Evolutionary conservation across 2,329 filamentous ascomycete species (phyloP).

Genomic region (Talaromyces atroroseus): DNA sequence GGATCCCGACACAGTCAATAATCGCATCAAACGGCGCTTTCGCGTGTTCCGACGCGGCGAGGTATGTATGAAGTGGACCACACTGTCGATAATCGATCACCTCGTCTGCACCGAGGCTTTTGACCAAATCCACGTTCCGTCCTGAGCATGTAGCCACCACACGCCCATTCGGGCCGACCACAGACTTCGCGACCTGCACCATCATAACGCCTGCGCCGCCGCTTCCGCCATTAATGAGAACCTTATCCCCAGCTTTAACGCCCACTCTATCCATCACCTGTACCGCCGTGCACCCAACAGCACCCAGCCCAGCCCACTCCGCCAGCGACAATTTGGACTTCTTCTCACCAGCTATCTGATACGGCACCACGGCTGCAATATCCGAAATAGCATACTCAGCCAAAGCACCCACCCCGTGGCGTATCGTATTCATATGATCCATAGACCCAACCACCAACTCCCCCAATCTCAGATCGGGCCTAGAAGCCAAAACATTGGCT

Average conservation of each 20-base stretch:
- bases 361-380: background rate
- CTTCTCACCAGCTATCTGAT: background rate
- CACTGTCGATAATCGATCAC: constrained; percentile 58
- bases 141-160: constrained; percentile 6
- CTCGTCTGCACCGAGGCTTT: constrained; percentile 61
- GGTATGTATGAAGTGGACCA: background rate
- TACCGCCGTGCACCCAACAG: background rate
- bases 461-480: background rate
- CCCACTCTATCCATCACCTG: background rate
- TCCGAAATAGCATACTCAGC: background rate
- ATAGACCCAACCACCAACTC: background rate
- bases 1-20: constrained; percentile 6
- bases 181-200: background rate
- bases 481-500: background rate
- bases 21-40: constrained; percentile 1
- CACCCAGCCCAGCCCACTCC: constrained; percentile 1
- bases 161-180: background rate
- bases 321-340: background rate
- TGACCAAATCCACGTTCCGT: constrained; percentile 63
- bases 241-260: constrained; percentile 1
- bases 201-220: constrained; percentile 4
- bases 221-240: constrained; percentile 4
- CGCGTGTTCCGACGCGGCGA: background rate
- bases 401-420: background rate
- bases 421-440: background rate